Evolutionary conservation across 768 basidiomycete genomes (phyloP), one percentile per base, ranked within the genome.

Genomic region (Boletus huronensis): DNA sequence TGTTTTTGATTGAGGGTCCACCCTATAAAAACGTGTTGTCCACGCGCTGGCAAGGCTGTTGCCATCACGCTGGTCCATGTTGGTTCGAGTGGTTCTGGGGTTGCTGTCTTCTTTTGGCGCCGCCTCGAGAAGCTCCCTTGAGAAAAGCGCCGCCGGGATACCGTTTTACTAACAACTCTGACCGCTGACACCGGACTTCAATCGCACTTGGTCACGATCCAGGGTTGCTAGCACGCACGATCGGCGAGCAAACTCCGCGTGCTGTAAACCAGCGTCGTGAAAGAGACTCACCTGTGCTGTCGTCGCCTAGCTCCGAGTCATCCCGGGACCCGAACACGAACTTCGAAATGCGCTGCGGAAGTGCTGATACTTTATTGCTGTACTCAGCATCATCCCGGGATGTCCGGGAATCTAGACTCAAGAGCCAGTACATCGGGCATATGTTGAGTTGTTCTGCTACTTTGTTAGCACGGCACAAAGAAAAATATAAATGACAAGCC

Each of bases 1-100:
- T 70, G 60, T 70, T 70, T 50, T 69, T 55, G 49, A 58, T 66
- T 69, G 69, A 50, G 70, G 70, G 69, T 72, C 68, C 69, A 68
- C 66, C 65, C 64, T 66, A 70, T 13, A 62, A 68, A 68, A 70
- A 72, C 69, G 69, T 70, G 69, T 71, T 63, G 44, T 53, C 59
- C 69, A 70, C 64, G 69, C 66, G 69, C 52, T 57, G 59, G 39
- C 55, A 58, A 64, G 70, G 70, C 68, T 70, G 69, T 70, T 69
- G 50, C 66, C 52, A 50, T 63, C 38, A 46, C 31, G 43, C 29
- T 45, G 10, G 28, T 19, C 31, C 45, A 44, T 40, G 51, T 48
- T 56, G 50, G 53, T 40, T 50, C 51, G 53, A 69, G 45, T 58
- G 58, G 62, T 58, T 68, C 64, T 48, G 58, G 53, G 47, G 52